phyloP scores from a whole-genome alignment of 345 rosid genomes.

The Hibiscus syriacus region DNA sequence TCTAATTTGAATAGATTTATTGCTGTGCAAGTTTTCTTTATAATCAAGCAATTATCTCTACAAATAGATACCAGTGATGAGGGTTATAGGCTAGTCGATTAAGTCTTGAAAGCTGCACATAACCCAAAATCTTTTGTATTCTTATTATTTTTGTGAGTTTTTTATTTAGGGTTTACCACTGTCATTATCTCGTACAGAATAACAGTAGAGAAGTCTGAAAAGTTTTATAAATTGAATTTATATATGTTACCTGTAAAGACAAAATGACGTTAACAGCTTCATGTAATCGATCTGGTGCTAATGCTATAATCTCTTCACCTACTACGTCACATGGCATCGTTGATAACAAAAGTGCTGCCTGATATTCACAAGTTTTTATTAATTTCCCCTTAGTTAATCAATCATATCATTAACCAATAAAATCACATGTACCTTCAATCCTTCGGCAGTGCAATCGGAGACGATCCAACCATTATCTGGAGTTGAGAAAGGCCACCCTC shows the following conservation, averaged over 20 bases:
- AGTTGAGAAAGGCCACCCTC: slow-evolving; percentile 79
- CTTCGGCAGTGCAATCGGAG: slow-evolving; percentile 61
- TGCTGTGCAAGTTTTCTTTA: no score
- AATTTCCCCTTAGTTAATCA: background rate
- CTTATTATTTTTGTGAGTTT: no score
- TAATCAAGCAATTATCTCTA: no score
- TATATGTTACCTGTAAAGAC: slow-evolving; percentile 45
- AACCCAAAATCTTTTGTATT: no score
- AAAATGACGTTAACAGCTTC: slow-evolving; percentile 51
- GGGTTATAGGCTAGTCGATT: no score
- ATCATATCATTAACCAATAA: background rate
- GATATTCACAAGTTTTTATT: background rate
- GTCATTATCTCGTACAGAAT: no score
- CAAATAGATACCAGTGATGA: no score
- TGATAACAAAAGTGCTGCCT: slow-evolving; percentile 49
- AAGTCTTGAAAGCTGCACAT: no score
- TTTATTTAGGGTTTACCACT: no score
- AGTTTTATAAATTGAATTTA: background rate
- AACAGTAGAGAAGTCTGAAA: no score
- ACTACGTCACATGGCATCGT: slow-evolving; percentile 27
- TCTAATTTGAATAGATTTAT: no score
- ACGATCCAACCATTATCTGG: slow-evolving; percentile 61
- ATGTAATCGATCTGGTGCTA: slow-evolving; percentile 20
- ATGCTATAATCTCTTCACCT: slow-evolving; percentile 36
- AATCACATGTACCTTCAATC: slow-evolving; percentile 32